These are phyloP conservation scores for Microsporum audouinii DNA, from an alignment of 2,329 filamentous ascomycete genomes.

Conservation along the genomic window DNA sequence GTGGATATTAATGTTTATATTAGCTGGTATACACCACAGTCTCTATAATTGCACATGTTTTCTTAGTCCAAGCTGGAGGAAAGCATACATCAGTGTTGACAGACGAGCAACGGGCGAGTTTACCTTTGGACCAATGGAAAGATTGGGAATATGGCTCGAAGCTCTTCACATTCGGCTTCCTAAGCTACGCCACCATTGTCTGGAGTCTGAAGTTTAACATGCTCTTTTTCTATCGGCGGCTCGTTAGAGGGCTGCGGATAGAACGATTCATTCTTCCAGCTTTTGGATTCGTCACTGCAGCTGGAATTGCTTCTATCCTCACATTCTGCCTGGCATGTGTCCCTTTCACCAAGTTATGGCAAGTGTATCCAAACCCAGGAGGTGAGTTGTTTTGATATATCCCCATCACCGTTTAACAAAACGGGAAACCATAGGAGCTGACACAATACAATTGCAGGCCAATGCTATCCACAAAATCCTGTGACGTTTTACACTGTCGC, in stretches of 20 bases:
- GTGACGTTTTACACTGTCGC: slow-evolving; percentile 26
- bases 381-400: slow-evolving; percentile 17
- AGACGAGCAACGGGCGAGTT: slow-evolving; percentile 22
- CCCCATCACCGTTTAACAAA: neutral
- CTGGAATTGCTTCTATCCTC: slow-evolving; percentile 19
- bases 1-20: neutral
- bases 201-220: slow-evolving; percentile 36
- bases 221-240: slow-evolving; percentile 31
- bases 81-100: slow-evolving; percentile 18
- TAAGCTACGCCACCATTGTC: slow-evolving; percentile 27
- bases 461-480: slow-evolving; percentile 26
- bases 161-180: slow-evolving; percentile 27
- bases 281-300: slow-evolving; percentile 23
- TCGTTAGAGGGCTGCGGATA: slow-evolving; percentile 27
- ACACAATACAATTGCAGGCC: slow-evolving; percentile 5
- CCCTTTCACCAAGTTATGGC: slow-evolving; percentile 27
- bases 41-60: slow-evolving; percentile 19
- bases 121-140: slow-evolving; percentile 21
- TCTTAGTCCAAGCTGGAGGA: slow-evolving; percentile 22
- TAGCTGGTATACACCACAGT: slow-evolving; percentile 15
- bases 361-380: slow-evolving; percentile 30
- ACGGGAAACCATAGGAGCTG: neutral
- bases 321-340: slow-evolving; percentile 24
- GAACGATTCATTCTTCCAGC: slow-evolving; percentile 28
- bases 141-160: slow-evolving; percentile 26